Base-by-base conservation (phyloP, 345 rosid species). In the Anastatica hierochuntica region DNA sequence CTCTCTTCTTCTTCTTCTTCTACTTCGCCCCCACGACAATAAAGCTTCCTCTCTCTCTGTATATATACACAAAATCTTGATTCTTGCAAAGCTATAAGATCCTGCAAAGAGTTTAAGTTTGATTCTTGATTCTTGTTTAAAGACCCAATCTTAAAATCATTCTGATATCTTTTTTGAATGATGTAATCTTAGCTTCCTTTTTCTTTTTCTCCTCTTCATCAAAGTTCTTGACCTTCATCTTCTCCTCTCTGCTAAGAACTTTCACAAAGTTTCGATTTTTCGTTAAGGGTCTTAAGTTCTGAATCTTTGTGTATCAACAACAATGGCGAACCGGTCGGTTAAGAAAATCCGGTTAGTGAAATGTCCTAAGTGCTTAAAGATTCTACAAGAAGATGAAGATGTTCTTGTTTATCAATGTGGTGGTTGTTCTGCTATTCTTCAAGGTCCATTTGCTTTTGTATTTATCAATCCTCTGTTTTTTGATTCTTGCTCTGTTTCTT, bases 331-430 rank as follows among this genome's bases (percentile, higher is more conserved):
- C 26, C 59, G 40, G 62, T 16, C 53, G 8, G 41, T 62, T 53
- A 56, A 69, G 26, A 71, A 68, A 56, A 31, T 76, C 64, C 80
- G 90, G 53, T 34, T 89, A 1, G 95, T 89, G 58, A 74, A 49
- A 46, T 85, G 97, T 38, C 97, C 97, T 5, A 79, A 63, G 48
- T 85, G 97, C 48, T 27, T 43, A 5, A 19, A 45, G 53, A 46
- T 85, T 68, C 90, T 89, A 62, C 76, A 64, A 2, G 97, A 85
- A 72, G 64, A 63, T 5, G 68, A 73, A 13, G 64, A 79, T 62
- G 53, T 78, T 69, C 80, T 72, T 4, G 74, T 83, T 14, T 85
- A 85, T 58, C 49, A 41, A 49, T 89, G 97, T 29, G 97, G 97
- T 58, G 77, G 76, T 14, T 89, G 97, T 30, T 58, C 54, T 26